A percentile compares a stretch with the other conserved stretches of the same genome.
Conservation (phyloP, 1,284 basidiomycete species). For the Malassezia slooffiae region DNA sequence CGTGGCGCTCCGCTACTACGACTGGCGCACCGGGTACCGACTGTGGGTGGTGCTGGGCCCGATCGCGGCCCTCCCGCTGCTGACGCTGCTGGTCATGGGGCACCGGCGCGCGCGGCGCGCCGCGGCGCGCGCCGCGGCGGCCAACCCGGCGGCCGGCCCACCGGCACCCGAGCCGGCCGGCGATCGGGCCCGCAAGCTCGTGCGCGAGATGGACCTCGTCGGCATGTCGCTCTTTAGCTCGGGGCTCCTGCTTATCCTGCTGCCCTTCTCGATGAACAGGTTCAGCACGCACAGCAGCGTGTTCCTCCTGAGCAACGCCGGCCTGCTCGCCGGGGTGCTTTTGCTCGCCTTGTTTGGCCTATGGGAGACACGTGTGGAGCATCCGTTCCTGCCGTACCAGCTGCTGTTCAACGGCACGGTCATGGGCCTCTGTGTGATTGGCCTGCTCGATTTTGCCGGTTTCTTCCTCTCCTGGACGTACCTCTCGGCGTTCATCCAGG, state of each 20-base stretch:
- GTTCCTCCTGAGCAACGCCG: constrained; percentile 1
- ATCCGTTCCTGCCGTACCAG: constrained; percentile 49
- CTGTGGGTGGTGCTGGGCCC: constrained; percentile 48
- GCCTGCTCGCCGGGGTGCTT: constrained; percentile 46
- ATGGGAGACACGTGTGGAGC: constrained; percentile 48
- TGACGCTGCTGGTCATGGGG: constrained; percentile 35
- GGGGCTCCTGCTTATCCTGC: constrained; percentile 54
- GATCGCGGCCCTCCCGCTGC: constrained; percentile 34
- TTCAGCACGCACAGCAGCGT: too few species aligned
- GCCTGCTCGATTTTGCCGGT: constrained; percentile 46
- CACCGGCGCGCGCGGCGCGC: constrained; percentile 27
- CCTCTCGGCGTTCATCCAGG: constrained; percentile 40
- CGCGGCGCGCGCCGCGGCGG: neutral
- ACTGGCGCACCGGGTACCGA: constrained; percentile 66
- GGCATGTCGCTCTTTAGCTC: constrained; percentile 60
- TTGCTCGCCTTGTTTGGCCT: constrained; percentile 49
- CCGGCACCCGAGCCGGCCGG: too few species aligned
- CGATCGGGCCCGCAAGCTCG: constrained; percentile 12
- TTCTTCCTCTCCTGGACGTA: constrained; percentile 48
- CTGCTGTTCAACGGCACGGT: constrained; percentile 45
- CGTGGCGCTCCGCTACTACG: constrained; percentile 51
- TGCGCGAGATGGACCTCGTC: constrained; percentile 55
- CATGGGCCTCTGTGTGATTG: constrained; percentile 43
- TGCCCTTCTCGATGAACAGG: constrained; percentile 57
- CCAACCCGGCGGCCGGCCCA: too few species aligned